These are phyloP conservation scores for Plasmodium falciparum DNA, from an alignment of 169 alveolate genomes.

Conservation along the genomic window DNA sequence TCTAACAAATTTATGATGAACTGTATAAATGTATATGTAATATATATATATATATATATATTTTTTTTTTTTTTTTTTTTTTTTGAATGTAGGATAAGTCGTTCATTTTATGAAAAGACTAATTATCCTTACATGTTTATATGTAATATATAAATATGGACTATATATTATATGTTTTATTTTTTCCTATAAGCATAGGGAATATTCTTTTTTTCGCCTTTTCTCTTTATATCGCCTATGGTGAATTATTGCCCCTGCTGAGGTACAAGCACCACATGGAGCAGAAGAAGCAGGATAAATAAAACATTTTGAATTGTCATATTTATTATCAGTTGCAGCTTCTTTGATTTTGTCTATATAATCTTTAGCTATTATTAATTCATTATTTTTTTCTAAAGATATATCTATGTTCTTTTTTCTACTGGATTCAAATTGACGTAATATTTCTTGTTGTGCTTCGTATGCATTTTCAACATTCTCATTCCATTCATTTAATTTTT, in stretches of 20 bases:
- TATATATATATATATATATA: not conserved
- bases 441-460: slow-evolving; percentile 75
- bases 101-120: not conserved
- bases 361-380: slow-evolving; percentile 75
- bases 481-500: slow-evolving; percentile 46
- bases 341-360: slow-evolving; percentile 76
- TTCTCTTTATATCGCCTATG: slow-evolving; percentile 80
- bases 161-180: not conserved
- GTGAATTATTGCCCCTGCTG: slow-evolving; percentile 91
- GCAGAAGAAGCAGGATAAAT: slow-evolving; percentile 89
- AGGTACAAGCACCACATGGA: slow-evolving; percentile 90
- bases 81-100: not conserved
- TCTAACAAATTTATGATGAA: too few relatives aligned
- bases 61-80: not conserved
- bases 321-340: slow-evolving; percentile 78
- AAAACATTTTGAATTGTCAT: slow-evolving; percentile 86
- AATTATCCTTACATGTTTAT: not conserved
- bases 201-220: slow-evolving; percentile 62
- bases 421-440: slow-evolving; percentile 58
- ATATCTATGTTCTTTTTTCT: slow-evolving; percentile 28
- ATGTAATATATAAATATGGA: not conserved
- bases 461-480: slow-evolving; percentile 48
- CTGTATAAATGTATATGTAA: too few relatives aligned
- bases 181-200: slow-evolving; percentile 29
- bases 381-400: slow-evolving; percentile 69